Percentiles rank a stretch among this genome's conserved stretches.
These are phyloP conservation scores for Epichloe hybrida DNA, from an alignment of 2,329 filamentous ascomycete genomes.

Conservation along the genomic window DNA sequence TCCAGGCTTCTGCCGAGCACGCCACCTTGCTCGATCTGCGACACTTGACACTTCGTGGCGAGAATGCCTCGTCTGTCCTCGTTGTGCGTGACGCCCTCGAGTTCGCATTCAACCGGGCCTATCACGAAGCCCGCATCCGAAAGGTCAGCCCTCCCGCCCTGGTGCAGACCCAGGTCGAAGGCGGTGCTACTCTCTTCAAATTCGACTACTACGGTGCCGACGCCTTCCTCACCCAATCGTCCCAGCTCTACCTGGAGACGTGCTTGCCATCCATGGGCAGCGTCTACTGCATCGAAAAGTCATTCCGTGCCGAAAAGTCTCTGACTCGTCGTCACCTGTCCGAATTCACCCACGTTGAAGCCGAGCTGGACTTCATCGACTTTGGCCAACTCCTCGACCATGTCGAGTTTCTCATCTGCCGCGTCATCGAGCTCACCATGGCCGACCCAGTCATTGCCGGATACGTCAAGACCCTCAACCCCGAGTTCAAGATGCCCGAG, in stretches of 20 bases:
- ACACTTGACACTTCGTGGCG: constrained; percentile 74
- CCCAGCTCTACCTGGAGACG: constrained; percentile 94
- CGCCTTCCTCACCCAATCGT: constrained; percentile 91
- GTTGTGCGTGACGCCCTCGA: constrained; percentile 73
- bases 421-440: constrained; percentile 66
- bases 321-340: constrained; percentile 86
- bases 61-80: constrained; percentile 70
- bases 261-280: constrained; percentile 81
- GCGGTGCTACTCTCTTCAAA: constrained; percentile 79
- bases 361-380: constrained; percentile 87
- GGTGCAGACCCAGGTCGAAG: constrained; percentile 92
- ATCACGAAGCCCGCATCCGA: constrained; percentile 61
- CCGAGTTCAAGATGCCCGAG: constrained; percentile 66
- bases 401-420: constrained; percentile 75
- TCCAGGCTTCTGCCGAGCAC: constrained; percentile 39
- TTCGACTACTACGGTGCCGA: constrained; percentile 82
- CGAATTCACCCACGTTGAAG: constrained; percentile 95
- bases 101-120: constrained; percentile 65
- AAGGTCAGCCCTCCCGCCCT: constrained; percentile 84
- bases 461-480: constrained; percentile 79
- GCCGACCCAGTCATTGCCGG: constrained; percentile 58
- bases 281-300: constrained; percentile 97
- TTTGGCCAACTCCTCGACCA: constrained; percentile 82
- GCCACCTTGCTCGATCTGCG: constrained; percentile 62
- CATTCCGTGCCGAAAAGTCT: constrained; percentile 94